A percentile compares a stretch with the other conserved stretches of the same genome.
Evolutionary conservation across 2,329 filamentous ascomycete genomes (phyloP).

Genomic region (Aspergillus eucalypticola): DNA sequence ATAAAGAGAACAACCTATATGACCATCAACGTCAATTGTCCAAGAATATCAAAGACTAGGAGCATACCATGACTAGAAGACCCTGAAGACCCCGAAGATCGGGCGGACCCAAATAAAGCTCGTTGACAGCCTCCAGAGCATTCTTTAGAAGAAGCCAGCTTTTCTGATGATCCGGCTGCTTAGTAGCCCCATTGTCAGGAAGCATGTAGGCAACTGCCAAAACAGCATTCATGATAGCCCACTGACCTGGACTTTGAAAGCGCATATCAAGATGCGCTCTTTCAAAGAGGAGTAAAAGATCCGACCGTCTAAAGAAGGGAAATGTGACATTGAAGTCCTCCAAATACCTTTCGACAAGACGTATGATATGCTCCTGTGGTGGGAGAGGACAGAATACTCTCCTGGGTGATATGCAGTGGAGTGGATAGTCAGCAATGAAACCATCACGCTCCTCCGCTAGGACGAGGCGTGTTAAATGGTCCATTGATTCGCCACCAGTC

Average conservation of each 20-base stretch:
- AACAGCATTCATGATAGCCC: conserved; percentile 19
- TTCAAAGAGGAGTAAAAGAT: conserved; percentile 14
- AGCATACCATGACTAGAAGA: conserved; percentile 18
- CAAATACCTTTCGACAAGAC: conserved; percentile 15
- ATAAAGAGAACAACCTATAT: conserved; percentile 16
- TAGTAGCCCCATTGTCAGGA: background rate
- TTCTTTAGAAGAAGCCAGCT: conserved; percentile 22
- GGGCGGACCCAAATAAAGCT: conserved; percentile 17
- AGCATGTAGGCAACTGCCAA: conserved; percentile 17
- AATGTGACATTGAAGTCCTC: conserved; percentile 16
- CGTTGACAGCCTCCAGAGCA: conserved; percentile 15
- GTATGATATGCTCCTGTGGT: conserved; percentile 10
- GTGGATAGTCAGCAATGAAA: background rate
- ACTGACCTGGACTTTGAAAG: conserved; percentile 12
- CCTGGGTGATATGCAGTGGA: conserved; percentile 7
- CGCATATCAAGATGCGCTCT: conserved; percentile 4
- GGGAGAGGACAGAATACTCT: conserved; percentile 16
- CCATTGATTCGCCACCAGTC: conserved; percentile 1
- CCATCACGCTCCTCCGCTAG: background rate
- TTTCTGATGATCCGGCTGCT: conserved; percentile 13
- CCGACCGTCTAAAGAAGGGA: conserved; percentile 16
- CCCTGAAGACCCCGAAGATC: conserved; percentile 18
- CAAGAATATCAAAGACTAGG: background rate
- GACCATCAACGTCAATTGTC: background rate
- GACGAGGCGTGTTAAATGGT: background rate